These are phyloP conservation scores for Cladorrhinum samala DNA, from an alignment of 495 filamentous ascomycete genomes.

Conservation along the genomic window DNA sequence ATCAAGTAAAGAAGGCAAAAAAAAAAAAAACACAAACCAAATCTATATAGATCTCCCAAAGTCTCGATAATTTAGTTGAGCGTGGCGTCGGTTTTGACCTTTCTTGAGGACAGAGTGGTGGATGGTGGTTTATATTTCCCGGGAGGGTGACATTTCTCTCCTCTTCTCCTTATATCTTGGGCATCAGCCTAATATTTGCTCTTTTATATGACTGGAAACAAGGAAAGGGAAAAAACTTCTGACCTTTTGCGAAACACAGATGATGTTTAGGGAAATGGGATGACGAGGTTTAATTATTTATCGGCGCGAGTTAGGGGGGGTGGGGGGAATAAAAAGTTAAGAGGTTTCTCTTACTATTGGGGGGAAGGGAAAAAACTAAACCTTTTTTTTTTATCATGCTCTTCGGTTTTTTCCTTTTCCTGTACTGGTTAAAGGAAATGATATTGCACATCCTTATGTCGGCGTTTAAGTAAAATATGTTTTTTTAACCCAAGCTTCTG, in stretches of 20 bases:
- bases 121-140: constrained; percentile 12
- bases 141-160: constrained; percentile 6
- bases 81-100: background rate
- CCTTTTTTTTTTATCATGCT: background rate
- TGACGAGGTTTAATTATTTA: constrained; percentile 39
- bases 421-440: constrained; percentile 1
- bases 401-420: constrained; percentile 8
- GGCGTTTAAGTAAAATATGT: background rate
- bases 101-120: constrained; percentile 11
- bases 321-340: constrained; percentile 26
- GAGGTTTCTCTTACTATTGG: background rate
- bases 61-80: background rate
- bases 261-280: constrained; percentile 35
- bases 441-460: background rate
- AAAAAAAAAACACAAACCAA: no score
- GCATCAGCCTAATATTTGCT: background rate
- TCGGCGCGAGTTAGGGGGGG: constrained; percentile 10
- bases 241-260: constrained; percentile 40
- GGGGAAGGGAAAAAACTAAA: background rate
- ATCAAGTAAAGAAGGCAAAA: constrained; percentile 52
- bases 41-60: constrained; percentile 2
- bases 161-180: background rate
- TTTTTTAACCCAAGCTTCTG: no score
- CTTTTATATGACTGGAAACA: no score
- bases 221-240: no score